phyloP scores from a whole-genome alignment of 2,329 filamentous ascomycete species.

The Diaporthe sp. region DNA sequence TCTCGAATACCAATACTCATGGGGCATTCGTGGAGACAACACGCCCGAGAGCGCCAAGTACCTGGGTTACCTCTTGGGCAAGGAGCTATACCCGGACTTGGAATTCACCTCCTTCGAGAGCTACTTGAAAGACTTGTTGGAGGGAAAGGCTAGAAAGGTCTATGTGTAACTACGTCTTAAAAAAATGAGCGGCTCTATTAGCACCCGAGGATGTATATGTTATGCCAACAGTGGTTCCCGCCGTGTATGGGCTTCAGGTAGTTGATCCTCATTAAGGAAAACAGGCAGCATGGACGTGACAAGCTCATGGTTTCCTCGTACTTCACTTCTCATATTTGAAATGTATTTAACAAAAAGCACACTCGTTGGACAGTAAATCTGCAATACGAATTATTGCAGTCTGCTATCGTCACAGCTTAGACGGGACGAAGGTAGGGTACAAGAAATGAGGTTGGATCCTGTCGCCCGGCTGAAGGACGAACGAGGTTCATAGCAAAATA shows the following conservation, averaged over 20 bases:
- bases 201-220: not conserved
- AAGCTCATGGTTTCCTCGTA: not conserved
- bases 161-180: not conserved
- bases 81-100: slow-evolving; percentile 39
- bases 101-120: slow-evolving; percentile 15
- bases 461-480: not conserved
- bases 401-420: no score
- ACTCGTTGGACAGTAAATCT: not conserved
- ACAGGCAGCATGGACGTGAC: not conserved
- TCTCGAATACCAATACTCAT: slow-evolving; percentile 35
- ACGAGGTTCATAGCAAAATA: not conserved
- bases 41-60: slow-evolving; percentile 37
- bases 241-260: not conserved
- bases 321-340: not conserved
- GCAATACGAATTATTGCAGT: not conserved
- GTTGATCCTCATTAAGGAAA: not conserved
- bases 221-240: no score
- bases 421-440: no score
- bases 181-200: not conserved
- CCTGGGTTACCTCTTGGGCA: slow-evolving; percentile 32
- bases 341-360: fast-evolving
- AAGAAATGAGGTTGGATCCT: not conserved
- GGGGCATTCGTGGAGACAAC: slow-evolving; percentile 39
- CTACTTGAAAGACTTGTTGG: slow-evolving; percentile 23
- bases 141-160: slow-evolving; percentile 3